phyloP scores from a whole-genome alignment of 345 rosid genomes.

The Bretschneidera sinensis region DNA sequence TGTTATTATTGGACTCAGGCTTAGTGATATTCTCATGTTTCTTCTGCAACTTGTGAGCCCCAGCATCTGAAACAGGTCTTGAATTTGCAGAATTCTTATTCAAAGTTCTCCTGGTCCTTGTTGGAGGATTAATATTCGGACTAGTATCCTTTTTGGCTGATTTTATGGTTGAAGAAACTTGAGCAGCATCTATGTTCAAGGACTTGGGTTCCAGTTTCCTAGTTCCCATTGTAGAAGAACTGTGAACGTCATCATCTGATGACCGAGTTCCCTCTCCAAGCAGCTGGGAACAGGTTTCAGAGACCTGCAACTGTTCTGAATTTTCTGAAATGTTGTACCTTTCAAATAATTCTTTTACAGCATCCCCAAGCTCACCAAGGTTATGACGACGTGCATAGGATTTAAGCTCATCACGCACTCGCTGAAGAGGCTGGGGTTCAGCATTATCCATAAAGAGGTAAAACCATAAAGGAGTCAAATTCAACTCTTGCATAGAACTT shows the following conservation, averaged over 20 bases:
- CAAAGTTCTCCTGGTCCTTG: constrained; percentile 33
- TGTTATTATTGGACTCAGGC: constrained; percentile 36
- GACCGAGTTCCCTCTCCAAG: constrained; percentile 55
- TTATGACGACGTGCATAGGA: constrained; percentile 56
- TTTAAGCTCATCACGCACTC: constrained; percentile 69
- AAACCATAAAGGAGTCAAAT: neutral
- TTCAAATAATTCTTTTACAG: constrained; percentile 51
- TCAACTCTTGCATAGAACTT: neutral
- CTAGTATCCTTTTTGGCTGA: constrained; percentile 35
- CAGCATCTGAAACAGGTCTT: constrained; percentile 35
- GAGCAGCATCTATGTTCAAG: constrained; percentile 35
- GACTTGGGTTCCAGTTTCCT: constrained; percentile 57
- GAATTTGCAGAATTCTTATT: constrained; percentile 36
- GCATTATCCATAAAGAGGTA: neutral
- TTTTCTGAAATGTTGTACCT: constrained; percentile 48
- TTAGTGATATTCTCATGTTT: constrained; percentile 48
- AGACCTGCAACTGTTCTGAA: constrained; percentile 49
- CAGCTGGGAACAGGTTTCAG: constrained; percentile 49
- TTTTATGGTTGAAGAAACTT: constrained; percentile 30
- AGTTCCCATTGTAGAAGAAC: constrained; percentile 34
- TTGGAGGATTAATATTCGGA: constrained; percentile 33
- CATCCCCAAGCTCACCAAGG: constrained; percentile 46
- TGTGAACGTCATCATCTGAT: constrained; percentile 57
- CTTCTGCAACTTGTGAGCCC: constrained; percentile 38
- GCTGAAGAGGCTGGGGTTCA: constrained; percentile 52